Conservation (phyloP, 169 alveolate genomes). For the Plasmodium ovale region DNA sequence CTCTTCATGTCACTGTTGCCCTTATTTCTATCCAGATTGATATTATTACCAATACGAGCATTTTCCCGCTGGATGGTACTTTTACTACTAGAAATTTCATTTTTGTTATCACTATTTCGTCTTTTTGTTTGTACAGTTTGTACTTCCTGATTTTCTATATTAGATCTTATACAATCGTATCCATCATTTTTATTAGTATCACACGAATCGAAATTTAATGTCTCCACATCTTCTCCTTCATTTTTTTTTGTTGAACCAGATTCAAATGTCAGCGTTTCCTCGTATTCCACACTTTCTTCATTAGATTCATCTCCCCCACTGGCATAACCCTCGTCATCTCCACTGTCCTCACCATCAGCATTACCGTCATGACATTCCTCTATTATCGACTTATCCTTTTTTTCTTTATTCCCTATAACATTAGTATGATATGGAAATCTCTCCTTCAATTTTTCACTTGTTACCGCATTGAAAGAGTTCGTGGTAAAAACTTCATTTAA, state of each 20-base stretch:
- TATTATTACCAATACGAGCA: background rate
- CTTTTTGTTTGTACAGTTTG: background rate
- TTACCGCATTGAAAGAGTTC: constrained; percentile 24
- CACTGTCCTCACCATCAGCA: background rate
- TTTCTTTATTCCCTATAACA: constrained; percentile 32
- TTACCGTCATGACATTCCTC: background rate
- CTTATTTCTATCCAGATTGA: background rate
- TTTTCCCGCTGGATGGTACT: too few species aligned
- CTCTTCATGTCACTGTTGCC: background rate
- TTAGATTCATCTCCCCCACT: background rate
- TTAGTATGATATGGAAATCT: constrained; percentile 77
- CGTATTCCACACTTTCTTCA: background rate
- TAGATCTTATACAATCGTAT: background rate
- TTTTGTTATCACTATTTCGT: background rate
- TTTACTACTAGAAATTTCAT: too few species aligned
- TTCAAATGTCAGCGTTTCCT: background rate
- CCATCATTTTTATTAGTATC: constrained; percentile 11
- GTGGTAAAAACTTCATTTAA: constrained; percentile 79
- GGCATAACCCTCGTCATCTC: background rate
- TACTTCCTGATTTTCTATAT: background rate
- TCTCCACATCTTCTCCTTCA: background rate
- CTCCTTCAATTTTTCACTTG: constrained; percentile 24
- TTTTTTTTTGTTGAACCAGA: background rate
- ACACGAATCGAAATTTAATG: background rate
- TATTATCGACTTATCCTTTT: background rate